Base-by-base conservation (phyloP, 805 yeast genomes). In the Grigorovia jiainica region DNA sequence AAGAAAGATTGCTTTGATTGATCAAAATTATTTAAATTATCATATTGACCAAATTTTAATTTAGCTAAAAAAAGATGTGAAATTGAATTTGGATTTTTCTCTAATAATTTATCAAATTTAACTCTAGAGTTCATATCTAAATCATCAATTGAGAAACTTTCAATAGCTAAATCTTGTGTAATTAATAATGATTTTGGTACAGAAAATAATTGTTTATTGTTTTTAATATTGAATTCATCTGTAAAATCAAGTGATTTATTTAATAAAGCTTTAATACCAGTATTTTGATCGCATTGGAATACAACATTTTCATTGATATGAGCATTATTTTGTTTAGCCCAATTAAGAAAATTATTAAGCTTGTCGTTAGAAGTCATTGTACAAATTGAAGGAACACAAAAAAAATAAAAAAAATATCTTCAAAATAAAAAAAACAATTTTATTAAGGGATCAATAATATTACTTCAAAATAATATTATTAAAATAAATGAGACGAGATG, bases 321-420 rank as follows among this genome's bases (percentile, higher is more conserved):
- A 2, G 70, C 61, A 16, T 74, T 75, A 44, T 69, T 59, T 0
- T 45, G 39, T 3, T 29, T 49, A 1, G 72, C 69, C 75, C 76
- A 68, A 3, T 51, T 33, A 2, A 68, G 16, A 16, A 62, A 52
- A 2, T 27, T 34, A 2, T 52, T 36, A 11, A 60, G 34, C 11
- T 16, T 19, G 7, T 18, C 16, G n/a, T n/a, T n/a, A n/a, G n/a
- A n/a, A n/a, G n/a, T n/a, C n/a, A n/a, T n/a, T n/a, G n/a, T n/a
- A n/a, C n/a, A n/a, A n/a, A n/a, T n/a, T n/a, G n/a, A n/a, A n/a
- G n/a, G n/a, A n/a, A n/a, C n/a, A n/a, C n/a, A n/a, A n/a, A n/a
- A n/a, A n/a, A n/a, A n/a, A n/a, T n/a, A n/a, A n/a, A n/a, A n/a
- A n/a, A n/a, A n/a, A n/a, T n/a, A n/a, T n/a, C n/a, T n/a, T n/a